Conservation (phyloP, 192 early-diverging fungal species). For the Backusella circina region DNA sequence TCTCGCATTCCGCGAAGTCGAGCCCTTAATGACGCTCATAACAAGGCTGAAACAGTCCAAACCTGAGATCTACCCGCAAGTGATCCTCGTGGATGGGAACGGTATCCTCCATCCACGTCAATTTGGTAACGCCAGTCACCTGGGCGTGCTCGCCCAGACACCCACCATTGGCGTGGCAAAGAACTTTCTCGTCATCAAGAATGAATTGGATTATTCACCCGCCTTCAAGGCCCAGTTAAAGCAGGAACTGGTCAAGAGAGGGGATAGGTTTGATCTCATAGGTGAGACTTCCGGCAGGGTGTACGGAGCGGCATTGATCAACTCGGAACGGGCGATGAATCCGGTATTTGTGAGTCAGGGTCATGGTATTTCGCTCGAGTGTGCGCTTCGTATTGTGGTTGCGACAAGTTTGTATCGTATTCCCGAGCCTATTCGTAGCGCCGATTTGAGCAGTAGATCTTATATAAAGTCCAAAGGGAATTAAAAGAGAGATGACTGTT, state of each 20-base stretch:
- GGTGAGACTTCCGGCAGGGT: slow-evolving; percentile 38
- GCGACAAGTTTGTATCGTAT: slow-evolving; percentile 62
- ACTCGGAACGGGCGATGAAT: slow-evolving; percentile 50
- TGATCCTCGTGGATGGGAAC: slow-evolving; percentile 83
- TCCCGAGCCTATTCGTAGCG: slow-evolving; percentile 88
- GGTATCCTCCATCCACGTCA: slow-evolving; percentile 82
- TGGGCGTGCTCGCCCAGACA: slow-evolving; percentile 67
- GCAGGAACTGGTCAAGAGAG: slow-evolving; percentile 25
- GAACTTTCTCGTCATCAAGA: slow-evolving; percentile 76
- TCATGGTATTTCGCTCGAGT: slow-evolving; percentile 68
- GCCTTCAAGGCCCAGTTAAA: slow-evolving; percentile 52
- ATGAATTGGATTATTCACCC: slow-evolving; percentile 21
- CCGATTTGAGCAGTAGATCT: slow-evolving; percentile 65
- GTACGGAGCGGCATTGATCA: slow-evolving; percentile 51
- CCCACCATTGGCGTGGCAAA: slow-evolving; percentile 90
- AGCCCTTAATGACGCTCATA: slow-evolving; percentile 57
- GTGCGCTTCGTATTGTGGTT: slow-evolving; percentile 65
- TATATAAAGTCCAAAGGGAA: slow-evolving; percentile 33
- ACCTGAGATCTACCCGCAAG: slow-evolving; percentile 67
- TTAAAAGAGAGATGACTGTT: neutral
- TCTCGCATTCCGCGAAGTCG: slow-evolving; percentile 89
- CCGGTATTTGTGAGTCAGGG: slow-evolving; percentile 88
- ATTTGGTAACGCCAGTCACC: slow-evolving; percentile 86
- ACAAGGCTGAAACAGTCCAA: slow-evolving; percentile 37
- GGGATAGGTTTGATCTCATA: slow-evolving; percentile 41